Evolutionary conservation across 352 stramenopile species (phyloP).

Genomic region (Phytophthora sojae): DNA sequence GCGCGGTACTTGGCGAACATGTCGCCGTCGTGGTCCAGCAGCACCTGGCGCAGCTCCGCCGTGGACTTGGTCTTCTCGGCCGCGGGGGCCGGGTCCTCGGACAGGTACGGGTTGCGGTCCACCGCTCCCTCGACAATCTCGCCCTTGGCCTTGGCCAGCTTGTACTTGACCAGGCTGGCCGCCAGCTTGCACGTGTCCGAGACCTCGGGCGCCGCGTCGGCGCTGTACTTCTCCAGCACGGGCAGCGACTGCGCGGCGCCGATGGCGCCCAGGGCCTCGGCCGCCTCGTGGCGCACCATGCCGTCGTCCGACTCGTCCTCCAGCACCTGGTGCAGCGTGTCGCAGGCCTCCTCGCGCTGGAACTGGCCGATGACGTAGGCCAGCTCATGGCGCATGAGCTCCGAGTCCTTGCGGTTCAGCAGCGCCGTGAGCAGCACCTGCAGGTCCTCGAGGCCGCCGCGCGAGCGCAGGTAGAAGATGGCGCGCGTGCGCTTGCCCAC

Average conservation of each 20-base stretch:
- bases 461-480: constrained; percentile 92
- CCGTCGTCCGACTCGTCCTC: constrained; percentile 89
- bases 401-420: constrained; percentile 88
- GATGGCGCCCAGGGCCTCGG: constrained; percentile 98
- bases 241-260: constrained; percentile 79
- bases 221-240: constrained; percentile 87
- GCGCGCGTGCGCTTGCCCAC: constrained; percentile 92
- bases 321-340: constrained; percentile 80
- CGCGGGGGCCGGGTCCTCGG: constrained; percentile 95
- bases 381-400: constrained; percentile 98
- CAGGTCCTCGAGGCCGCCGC: constrained; percentile 80
- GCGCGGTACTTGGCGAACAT: constrained; percentile 96
- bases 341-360: constrained; percentile 88
- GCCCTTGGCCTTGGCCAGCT: constrained; percentile 63
- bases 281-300: constrained; percentile 94
- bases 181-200: constrained; percentile 96
- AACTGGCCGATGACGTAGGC: constrained; percentile 99
- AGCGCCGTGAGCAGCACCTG: constrained; percentile 82
- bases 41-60: constrained; percentile 81
- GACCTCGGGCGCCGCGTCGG: constrained; percentile 90
- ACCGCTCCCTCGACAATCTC: constrained; percentile 64
- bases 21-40: constrained; percentile 85
- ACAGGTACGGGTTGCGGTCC: constrained; percentile 93
- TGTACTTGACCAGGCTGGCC: constrained; percentile 94
- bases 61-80: constrained; percentile 75